Evolutionary conservation across 192 early-diverging fungal species (phyloP), one percentile per base, ranked within the genome.

Genomic region (Gorgonomyces haynaldii): DNA sequence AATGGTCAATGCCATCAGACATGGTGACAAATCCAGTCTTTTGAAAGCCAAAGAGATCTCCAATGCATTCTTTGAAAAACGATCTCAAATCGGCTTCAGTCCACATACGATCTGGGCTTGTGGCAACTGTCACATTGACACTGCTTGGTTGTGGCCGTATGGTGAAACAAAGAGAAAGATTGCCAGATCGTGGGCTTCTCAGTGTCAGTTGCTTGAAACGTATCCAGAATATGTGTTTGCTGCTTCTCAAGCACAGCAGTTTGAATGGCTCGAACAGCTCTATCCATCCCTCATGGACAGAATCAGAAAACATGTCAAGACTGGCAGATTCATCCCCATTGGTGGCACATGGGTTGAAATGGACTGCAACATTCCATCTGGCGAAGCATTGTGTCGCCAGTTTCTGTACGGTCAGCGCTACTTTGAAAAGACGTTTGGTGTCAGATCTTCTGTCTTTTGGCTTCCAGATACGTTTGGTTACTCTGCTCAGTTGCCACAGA

Each of bases 281-380:
- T 97, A 98, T 57, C 91, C 94, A 9, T 54, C 60, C 15, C 66
- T 98, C 19, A 95, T 91, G 38, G 57, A 75, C 32, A 70, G 80
- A 36, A 76, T 98, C 10, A 65, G 83, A 56, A 70, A 73, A 4
- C 79, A 82, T 46, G 66, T 69, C 45, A 71, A 80, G 45, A 56
- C 55, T 0, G 89, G 85, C 0, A 79, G 83, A 59, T 97, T 98
- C 58, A 71, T 93, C 35, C 88, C 88, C 3, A 91, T 95, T 44
- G 96, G 96, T 21, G 87, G 84, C 1, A 89, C 90, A 17, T 97
- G 91, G 93, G 77, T 96, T 9, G 96, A 98, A 60, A 97, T 96
- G 91, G 96, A 98, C 64, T 86, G 85, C 65, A 97, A 98, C 68
- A 65, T 98, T 31, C 96, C 96, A 3, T 85, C 83, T 29, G 96